A percentile compares a stretch with the other conserved stretches of the same genome.
phyloP scores from a whole-genome alignment of 208 protist species.

The Trypanosoma platydactyli region DNA sequence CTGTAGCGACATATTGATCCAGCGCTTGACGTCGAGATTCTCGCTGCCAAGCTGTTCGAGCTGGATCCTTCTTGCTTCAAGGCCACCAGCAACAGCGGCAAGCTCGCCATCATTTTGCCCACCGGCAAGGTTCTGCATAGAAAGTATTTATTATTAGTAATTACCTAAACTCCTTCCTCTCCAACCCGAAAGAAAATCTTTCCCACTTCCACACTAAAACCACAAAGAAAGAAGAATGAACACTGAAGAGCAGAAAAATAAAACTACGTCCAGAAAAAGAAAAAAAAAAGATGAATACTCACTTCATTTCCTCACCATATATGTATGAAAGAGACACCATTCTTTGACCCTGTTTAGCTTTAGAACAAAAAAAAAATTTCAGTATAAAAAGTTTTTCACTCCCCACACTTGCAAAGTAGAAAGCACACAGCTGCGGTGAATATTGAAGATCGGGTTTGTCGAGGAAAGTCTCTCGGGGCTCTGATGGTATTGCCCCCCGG shows the following conservation, averaged over 20 bases:
- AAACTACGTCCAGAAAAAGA: neutral
- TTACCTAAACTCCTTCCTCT: too few species aligned
- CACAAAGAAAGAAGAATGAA: neutral
- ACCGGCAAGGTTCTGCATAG: too few species aligned
- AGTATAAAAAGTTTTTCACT: slow-evolving; percentile 45
- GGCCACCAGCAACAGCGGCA: neutral
- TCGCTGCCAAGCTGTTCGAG: slow-evolving; percentile 28
- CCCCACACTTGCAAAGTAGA: slow-evolving; percentile 44
- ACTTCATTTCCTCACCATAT: too few species aligned
- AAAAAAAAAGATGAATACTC: neutral
- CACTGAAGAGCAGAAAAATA: neutral
- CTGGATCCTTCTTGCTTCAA: neutral
- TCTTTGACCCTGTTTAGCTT: neutral
- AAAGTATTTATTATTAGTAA: neutral
- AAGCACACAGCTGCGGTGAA: slow-evolving; percentile 54
- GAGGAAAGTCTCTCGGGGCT: slow-evolving; percentile 46
- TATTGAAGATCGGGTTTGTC: slow-evolving; percentile 78
- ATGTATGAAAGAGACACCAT: too few species aligned
- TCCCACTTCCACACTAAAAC: neutral
- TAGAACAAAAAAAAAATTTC: neutral
- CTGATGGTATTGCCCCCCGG: slow-evolving; percentile 6
- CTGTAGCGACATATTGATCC: slow-evolving; percentile 56
- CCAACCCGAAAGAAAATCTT: neutral
- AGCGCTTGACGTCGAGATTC: slow-evolving; percentile 48
- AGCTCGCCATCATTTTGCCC: neutral